Evolutionary conservation across 2,329 filamentous ascomycete genomes (phyloP), one percentile per base, ranked within the genome.

Genomic region (Colletotrichum sp.): DNA sequence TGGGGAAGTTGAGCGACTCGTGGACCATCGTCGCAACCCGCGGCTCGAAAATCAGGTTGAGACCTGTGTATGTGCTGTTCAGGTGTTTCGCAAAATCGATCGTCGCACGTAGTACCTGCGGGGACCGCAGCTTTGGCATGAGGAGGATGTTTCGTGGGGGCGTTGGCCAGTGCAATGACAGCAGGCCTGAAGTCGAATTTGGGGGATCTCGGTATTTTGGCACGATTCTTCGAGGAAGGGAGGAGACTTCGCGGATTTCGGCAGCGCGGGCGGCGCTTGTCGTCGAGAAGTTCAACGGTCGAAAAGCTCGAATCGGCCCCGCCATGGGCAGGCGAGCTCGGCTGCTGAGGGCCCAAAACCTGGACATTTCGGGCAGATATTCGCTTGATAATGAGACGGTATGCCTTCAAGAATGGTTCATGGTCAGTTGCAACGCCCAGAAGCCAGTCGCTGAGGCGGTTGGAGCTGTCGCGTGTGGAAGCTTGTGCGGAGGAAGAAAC

Each of bases 1-100:
- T 90, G 7, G 96, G 94, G 78, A 96, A 96, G 6, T 92, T 84
- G 7, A 99, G 88, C 3, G 87, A 87, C 5, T 92, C 87, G 83
- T 98, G 95, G 36, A 98, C 87, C 75, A 93, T 89, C 7, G 90
- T 83, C 4, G 96, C 96, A 18, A 96, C 92, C 65, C 92, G 89
- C 4, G 91, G 92, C 84, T 99, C 97, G 79, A 99, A 93, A 13
- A 99, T 91, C 65, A 99, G 89, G 80, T 95, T 94, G 77, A 96
- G 91, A 68, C 91, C 91, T 1, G 95, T 93, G 83, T 99, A 98
- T 75, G 95, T 95, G 77, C 88, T 89, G 79, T 93, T 91, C 74
- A 98, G 91, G 84, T 99, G 94, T 79, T 91, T 93, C 78, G 90
- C 90, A 77, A 92, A 92, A 76, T 87, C 86, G 78, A 91, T 81